Evolutionary conservation across 768 basidiomycete genomes (phyloP).

Genomic region (Hericium coralloides): DNA sequence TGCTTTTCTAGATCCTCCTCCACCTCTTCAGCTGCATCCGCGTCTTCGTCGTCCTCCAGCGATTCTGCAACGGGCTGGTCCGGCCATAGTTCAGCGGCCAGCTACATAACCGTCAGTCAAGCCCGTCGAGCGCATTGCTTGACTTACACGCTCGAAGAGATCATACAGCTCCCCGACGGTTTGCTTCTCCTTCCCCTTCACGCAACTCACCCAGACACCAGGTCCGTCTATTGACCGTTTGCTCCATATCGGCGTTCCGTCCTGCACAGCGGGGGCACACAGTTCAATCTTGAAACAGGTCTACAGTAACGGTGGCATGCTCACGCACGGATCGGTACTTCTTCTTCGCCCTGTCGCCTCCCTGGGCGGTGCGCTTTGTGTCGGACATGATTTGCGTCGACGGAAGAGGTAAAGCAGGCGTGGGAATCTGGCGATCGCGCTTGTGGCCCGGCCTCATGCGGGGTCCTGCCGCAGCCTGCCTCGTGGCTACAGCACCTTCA

Average conservation of each 20-base stretch:
- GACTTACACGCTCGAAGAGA: conserved; percentile 58
- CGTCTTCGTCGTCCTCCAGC: conserved; percentile 2
- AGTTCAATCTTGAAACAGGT: not conserved
- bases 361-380: not conserved
- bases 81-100: conserved; percentile 70
- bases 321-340: conserved; percentile 1
- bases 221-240: conserved; percentile 68
- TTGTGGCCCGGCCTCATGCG: not conserved
- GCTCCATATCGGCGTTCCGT: conserved; percentile 59
- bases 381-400: not conserved
- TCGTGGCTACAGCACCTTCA: too few relatives aligned
- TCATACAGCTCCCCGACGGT: conserved; percentile 71
- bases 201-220: conserved; percentile 79
- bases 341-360: conserved; percentile 1
- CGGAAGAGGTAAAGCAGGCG: not conserved
- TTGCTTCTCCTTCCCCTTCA: conserved; percentile 78
- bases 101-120: conserved; percentile 26
- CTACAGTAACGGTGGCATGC: not conserved
- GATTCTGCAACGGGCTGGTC: conserved; percentile 10
- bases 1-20: conserved; percentile 57
- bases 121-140: not conserved
- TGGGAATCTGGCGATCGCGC: not conserved
- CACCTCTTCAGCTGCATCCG: conserved; percentile 24
- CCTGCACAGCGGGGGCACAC: conserved; percentile 27
- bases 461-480: too few relatives aligned